These are phyloP conservation scores for Talaromyces amestolkiae DNA, from an alignment of 2,329 filamentous ascomycete species.

Conservation along the genomic window DNA sequence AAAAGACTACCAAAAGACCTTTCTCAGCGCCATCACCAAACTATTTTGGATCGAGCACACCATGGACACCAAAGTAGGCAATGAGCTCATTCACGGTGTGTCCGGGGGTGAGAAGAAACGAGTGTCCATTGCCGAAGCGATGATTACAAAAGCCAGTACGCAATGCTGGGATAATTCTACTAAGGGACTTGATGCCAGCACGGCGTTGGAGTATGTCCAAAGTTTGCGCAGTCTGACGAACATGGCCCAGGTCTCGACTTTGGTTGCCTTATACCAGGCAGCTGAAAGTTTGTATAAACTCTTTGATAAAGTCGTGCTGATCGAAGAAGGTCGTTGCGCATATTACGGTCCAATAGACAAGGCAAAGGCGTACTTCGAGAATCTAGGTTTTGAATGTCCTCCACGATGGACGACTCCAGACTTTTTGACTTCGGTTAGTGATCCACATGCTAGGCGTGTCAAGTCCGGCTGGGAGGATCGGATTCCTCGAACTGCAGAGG, in stretches of 20 bases:
- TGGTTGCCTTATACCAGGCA: constrained; percentile 71
- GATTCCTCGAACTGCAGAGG: constrained; percentile 54
- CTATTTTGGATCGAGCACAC: constrained; percentile 71
- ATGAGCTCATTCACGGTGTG: constrained; percentile 70
- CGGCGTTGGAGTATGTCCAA: constrained; percentile 70
- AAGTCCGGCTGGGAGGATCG: constrained; percentile 57
- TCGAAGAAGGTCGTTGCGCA: constrained; percentile 68
- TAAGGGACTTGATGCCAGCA: constrained; percentile 69
- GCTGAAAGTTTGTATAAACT: constrained; percentile 51
- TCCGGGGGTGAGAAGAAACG: constrained; percentile 73
- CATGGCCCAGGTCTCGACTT: constrained; percentile 59
- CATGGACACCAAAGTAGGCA: constrained; percentile 69
- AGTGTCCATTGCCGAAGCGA: constrained; percentile 77
- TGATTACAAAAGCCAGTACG: constrained; percentile 61
- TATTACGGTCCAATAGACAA: constrained; percentile 65
- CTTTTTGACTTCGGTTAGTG: constrained; percentile 74
- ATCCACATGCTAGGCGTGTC: constrained; percentile 57
- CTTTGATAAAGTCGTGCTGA: constrained; percentile 67
- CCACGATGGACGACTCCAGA: constrained; percentile 70
- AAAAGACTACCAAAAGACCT: constrained; percentile 59
- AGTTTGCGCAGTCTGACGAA: constrained; percentile 65
- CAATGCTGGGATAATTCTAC: constrained; percentile 79
- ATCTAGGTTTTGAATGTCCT: constrained; percentile 71
- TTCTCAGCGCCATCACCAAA: constrained; percentile 66
- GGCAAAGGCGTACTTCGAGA: constrained; percentile 67